These are phyloP conservation scores for Eucalyptus victrix DNA, from an alignment of 345 rosid genomes.

Conservation along the genomic window DNA sequence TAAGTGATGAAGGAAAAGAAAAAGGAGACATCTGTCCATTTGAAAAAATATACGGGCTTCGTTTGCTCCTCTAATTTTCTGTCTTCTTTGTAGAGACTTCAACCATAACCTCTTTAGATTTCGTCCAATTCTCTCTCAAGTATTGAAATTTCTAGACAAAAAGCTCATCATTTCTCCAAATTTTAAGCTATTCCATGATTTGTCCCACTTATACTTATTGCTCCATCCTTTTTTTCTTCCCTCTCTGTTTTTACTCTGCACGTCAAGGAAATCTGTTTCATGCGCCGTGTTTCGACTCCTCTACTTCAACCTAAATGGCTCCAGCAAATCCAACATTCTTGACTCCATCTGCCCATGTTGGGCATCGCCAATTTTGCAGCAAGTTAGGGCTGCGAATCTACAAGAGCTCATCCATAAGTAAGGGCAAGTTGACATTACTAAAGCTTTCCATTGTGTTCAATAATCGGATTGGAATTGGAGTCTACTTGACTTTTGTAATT, in stretches of 20 bases:
- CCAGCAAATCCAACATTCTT: too few species aligned
- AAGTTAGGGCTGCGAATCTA: slow-evolving; percentile 33
- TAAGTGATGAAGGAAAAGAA: background rate
- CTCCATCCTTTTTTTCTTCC: background rate
- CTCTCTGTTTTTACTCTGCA: background rate
- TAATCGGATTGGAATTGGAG: background rate
- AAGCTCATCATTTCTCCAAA: background rate
- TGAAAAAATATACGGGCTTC: background rate
- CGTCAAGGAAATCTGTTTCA: slow-evolving; percentile 64
- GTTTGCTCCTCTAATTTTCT: background rate
- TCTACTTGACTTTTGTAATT: background rate
- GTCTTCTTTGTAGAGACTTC: too few species aligned
- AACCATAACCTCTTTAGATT: background rate
- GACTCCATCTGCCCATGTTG: too few species aligned
- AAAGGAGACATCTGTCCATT: background rate
- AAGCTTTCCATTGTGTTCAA: background rate
- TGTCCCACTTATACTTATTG: background rate
- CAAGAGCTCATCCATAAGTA: slow-evolving; percentile 97
- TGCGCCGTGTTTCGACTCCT: slow-evolving; percentile 71
- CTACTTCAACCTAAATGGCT: background rate
- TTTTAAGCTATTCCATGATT: background rate
- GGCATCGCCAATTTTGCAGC: too few species aligned
- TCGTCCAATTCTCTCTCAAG: background rate
- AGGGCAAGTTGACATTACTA: background rate
- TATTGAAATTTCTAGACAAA: background rate